A percentile compares a stretch with the other conserved stretches of the same genome.
Conservation (phyloP, 805 yeast genomes). For the Saccharomycopsis sp. region DNA sequence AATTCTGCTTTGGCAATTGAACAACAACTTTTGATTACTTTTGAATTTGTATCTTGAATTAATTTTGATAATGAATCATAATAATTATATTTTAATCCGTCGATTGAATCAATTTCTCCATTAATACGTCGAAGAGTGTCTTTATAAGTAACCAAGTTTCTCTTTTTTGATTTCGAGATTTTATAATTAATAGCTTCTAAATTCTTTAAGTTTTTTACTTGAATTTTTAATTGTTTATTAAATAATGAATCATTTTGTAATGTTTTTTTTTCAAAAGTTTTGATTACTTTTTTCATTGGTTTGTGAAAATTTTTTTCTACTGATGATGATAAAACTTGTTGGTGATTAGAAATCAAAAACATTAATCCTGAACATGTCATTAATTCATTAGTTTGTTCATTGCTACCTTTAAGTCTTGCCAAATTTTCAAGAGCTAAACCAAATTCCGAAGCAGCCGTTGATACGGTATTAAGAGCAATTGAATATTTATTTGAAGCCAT, state of each 20-base stretch:
- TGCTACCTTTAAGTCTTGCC: slow-evolving; percentile 54
- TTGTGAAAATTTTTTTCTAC: slow-evolving; percentile 43
- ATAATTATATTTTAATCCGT: slow-evolving; percentile 62
- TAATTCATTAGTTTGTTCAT: slow-evolving; percentile 50
- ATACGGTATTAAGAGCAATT: slow-evolving; percentile 34
- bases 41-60: slow-evolving; percentile 50
- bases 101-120: slow-evolving; percentile 68
- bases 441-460: slow-evolving; percentile 58
- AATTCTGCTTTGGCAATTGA: slow-evolving; percentile 68
- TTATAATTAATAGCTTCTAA: slow-evolving; percentile 54
- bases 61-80: slow-evolving; percentile 52
- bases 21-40: slow-evolving; percentile 45
- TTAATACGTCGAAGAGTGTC: slow-evolving; percentile 58
- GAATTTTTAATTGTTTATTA: slow-evolving; percentile 39
- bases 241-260: slow-evolving; percentile 41
- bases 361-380: slow-evolving; percentile 70
- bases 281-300: slow-evolving; percentile 39
- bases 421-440: slow-evolving; percentile 60
- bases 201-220: slow-evolving; percentile 40
- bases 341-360: slow-evolving; percentile 66
- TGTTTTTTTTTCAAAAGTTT: slow-evolving; percentile 34
- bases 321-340: slow-evolving; percentile 53
- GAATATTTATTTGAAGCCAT: slow-evolving; percentile 37
- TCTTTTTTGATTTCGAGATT: slow-evolving; percentile 46
- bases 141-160: slow-evolving; percentile 61